Evolutionary conservation across 1,284 basidiomycete genomes (phyloP), one percentile per base, ranked within the genome.

Genomic region (Sanghuangporus weigelae): DNA sequence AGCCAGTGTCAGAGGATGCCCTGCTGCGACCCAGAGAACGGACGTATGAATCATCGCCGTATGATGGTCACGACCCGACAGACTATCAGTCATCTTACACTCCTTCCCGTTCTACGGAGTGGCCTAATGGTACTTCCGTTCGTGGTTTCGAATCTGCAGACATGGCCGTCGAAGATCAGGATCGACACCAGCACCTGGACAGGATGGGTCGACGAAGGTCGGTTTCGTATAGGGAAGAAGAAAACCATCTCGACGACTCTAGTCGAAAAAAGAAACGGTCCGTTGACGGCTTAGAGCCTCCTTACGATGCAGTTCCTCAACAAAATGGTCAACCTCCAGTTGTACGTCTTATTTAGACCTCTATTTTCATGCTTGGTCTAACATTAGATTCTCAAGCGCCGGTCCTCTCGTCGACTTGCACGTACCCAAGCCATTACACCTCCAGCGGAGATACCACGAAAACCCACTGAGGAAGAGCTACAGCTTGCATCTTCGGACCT

Each of bases 401-500:
- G 53, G 11, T 38, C 53, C 31, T 54, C 53, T 54, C 53, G 53
- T n/a, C 53, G 79, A 16, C 73, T 72, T 60, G 81, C 78, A 68
- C 74, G 74, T 38, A 69, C 72, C 36, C 73, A 73, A 42, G 74
- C 78, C 35, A 73, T 72, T 42, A 68, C 72, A 46, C 74, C 72
- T 23, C 62, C 69, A 12, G 67, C 70, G 8, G 71, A 74, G 5
- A 75, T 78, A 12, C 70, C 58, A 38, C 69, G 71, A 59, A 76
- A 75, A 66, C 75, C 72, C 23, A 75, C 76, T 3, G 81, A 87
- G 61, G 81, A 85, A 56, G 79, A 81, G 19, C 60, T 67, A 35
- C 78, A 76, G 50, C 75, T 83, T 16, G 75, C 75, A 6, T 89
- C 89, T 21, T 90, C 90, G 23, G 90, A 92, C 77, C 74, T 92